A percentile compares a stretch with the other conserved stretches of the same genome.
Evolutionary conservation across 2,329 filamentous ascomycete species (phyloP).

Genomic region (Fusarium chuoi): DNA sequence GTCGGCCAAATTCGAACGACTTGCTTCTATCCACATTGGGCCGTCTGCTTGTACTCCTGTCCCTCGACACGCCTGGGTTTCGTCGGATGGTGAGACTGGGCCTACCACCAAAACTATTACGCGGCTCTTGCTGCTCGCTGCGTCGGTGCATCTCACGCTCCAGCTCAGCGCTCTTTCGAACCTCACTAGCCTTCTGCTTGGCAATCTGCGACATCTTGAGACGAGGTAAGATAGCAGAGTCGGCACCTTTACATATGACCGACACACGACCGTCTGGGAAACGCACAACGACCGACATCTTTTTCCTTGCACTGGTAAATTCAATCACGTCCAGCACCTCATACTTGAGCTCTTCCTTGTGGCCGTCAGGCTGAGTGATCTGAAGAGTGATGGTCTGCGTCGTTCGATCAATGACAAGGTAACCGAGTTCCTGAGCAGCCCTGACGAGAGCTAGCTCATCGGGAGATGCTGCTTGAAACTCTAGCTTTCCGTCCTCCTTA

Average conservation of each 20-base stretch:
- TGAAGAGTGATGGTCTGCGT: constrained; percentile 72
- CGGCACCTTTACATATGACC: constrained; percentile 90
- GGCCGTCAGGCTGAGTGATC: constrained; percentile 52
- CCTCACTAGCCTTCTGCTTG: constrained; percentile 75
- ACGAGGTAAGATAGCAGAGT: constrained; percentile 82
- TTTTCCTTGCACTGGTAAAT: constrained; percentile 88
- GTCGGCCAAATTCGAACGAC: constrained; percentile 57
- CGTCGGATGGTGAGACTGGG: constrained; percentile 62
- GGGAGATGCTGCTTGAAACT: constrained; percentile 89
- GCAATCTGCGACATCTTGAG: constrained; percentile 79
- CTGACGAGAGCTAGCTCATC: constrained; percentile 88
- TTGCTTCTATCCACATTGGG: constrained; percentile 52
- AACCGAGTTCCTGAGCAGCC: constrained; percentile 87
- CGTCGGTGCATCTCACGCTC: constrained; percentile 66
- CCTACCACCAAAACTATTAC: constrained; percentile 65
- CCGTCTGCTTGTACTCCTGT: constrained; percentile 45
- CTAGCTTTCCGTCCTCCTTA: constrained; percentile 71
- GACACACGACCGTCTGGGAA: constrained; percentile 85
- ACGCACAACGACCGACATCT: constrained; percentile 91
- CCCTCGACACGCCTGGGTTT: constrained; percentile 50
- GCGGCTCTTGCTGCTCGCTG: constrained; percentile 65
- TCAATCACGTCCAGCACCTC: constrained; percentile 89
- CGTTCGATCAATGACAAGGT: constrained; percentile 78
- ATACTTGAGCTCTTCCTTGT: constrained; percentile 69
- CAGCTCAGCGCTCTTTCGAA: constrained; percentile 70